Base-by-base conservation (phyloP, 129 eudicot species). In the Cynara cardunculus region DNA sequence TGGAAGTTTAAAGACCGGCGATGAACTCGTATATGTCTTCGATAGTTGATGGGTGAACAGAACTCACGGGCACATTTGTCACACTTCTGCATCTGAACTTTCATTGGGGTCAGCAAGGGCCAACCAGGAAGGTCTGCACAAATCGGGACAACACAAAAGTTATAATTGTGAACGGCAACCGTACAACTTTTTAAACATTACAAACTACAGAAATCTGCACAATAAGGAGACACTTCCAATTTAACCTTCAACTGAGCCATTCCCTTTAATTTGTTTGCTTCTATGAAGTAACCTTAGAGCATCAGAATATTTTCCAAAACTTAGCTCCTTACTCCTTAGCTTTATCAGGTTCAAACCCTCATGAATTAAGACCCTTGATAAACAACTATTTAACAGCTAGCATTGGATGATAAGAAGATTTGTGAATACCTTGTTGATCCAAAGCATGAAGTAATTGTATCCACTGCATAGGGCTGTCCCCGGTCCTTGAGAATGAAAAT, bases 21-120 rank as follows among this genome's bases (percentile, higher is more conserved):
- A 69, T 95, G 99, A 83, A 88, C 85, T 71, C 93, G 90, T 73
- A 87, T 85, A 74, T 95, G 97, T 80, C 97, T 88, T 65, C 97
- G 78, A 53, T 88, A 92, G 79, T 88, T 92, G 74, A 92, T 86
- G 39, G 92, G 85, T 5, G 99, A 95, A 71, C 95, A 92, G 79
- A 90, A 95, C 78, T 95, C 97, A 73, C 80, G 86, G 77, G 91
- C 86, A 82, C 99, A 95, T 83, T 90, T 95, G 9, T 90, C 97
- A 83, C 99, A 95, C 89, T 90, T 95, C 80, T 89, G 94, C 94
- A 89, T 83, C 88, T 88, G 97, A 85, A 87, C 83, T 89, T 87
- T 95, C 79, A 87, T 9, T 25, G 96, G 96, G 79, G 98, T 85
- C 73, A 85, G 49, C 86, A 95, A 81, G n/a, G 97, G 99, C 97